phyloP scores from a whole-genome alignment of 306 rosid species.

The Fragaria nilgerrensis region DNA sequence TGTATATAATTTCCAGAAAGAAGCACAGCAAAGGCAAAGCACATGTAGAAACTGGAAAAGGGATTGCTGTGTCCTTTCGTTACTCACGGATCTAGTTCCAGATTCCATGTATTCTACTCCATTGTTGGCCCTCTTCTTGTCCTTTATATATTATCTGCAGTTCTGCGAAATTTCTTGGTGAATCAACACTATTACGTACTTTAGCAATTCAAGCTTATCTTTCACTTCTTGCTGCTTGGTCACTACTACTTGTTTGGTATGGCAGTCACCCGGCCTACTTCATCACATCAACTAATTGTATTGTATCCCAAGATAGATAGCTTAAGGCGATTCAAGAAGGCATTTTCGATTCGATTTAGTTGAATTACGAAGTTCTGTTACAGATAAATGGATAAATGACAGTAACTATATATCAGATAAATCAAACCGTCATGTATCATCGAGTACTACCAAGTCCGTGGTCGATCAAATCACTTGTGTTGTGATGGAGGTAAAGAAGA shows the following conservation, averaged over 20 bases:
- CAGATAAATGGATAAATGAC: neutral
- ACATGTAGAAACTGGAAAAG: conserved; percentile 20
- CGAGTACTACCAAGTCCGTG: neutral
- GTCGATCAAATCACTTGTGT: neutral
- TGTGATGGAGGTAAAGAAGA: neutral
- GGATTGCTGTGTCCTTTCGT: neutral
- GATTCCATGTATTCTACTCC: conserved; percentile 15
- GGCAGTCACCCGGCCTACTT: too few relatives aligned
- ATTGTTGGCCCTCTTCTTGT: neutral
- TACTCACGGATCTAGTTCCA: conserved; percentile 22
- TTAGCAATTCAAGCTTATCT: neutral
- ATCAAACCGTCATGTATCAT: neutral
- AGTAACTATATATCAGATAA: neutral
- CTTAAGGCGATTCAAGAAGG: neutral
- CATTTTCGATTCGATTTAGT: neutral
- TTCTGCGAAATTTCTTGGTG: neutral
- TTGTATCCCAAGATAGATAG: neutral
- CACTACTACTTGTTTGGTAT: too few relatives aligned
- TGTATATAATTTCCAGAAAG: neutral
- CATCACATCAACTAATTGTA: neutral
- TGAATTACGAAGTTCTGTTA: neutral
- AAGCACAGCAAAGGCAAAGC: conserved; percentile 16
- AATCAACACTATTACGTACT: neutral
- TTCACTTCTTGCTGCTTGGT: too few relatives aligned
- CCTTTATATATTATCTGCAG: neutral